phyloP scores from a whole-genome alignment of 805 yeast genomes.

The Kazachstania taianensis region DNA sequence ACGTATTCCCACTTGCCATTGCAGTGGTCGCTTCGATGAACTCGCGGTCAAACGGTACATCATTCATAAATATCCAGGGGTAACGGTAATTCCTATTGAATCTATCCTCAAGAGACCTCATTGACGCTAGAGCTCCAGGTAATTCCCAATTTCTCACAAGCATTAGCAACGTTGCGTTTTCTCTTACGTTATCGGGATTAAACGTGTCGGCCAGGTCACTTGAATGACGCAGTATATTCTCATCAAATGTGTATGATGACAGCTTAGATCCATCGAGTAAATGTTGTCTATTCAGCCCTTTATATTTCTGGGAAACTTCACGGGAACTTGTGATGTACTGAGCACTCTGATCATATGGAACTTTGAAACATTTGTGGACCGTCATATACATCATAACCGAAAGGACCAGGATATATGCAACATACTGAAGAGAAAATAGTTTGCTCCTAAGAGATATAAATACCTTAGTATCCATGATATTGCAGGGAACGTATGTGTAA shows the following conservation, averaged over 20 bases:
- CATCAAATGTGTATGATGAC: conserved; percentile 21
- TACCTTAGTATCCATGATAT: no score
- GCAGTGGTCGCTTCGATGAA: conserved; percentile 51
- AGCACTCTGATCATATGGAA: no score
- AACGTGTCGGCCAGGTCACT: background rate
- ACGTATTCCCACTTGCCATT: conserved; percentile 54
- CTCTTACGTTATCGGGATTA: no score
- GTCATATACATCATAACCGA: no score
- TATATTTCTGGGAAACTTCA: conserved; percentile 12
- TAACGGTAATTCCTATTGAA: conserved; percentile 58
- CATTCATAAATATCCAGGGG: conserved; percentile 74
- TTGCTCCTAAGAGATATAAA: no score
- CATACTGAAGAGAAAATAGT: no score
- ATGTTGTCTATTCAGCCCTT: conserved; percentile 8
- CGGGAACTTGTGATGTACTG: conserved; percentile 7
- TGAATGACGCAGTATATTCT: conserved; percentile 6
- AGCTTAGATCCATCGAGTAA: conserved; percentile 13
- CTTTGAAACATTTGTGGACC: no score
- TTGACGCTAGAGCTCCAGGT: conserved; percentile 60
- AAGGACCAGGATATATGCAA: no score
- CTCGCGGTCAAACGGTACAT: conserved; percentile 54
- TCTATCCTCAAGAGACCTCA: conserved; percentile 69
- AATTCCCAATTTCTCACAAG: conserved; percentile 76
- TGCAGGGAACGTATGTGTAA: no score
- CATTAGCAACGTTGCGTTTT: conserved; percentile 80